Evolutionary conservation across 164 flowering plant species (phyloP), one percentile per base, ranked within the genome.

Genomic region (Vitis labrusca): DNA sequence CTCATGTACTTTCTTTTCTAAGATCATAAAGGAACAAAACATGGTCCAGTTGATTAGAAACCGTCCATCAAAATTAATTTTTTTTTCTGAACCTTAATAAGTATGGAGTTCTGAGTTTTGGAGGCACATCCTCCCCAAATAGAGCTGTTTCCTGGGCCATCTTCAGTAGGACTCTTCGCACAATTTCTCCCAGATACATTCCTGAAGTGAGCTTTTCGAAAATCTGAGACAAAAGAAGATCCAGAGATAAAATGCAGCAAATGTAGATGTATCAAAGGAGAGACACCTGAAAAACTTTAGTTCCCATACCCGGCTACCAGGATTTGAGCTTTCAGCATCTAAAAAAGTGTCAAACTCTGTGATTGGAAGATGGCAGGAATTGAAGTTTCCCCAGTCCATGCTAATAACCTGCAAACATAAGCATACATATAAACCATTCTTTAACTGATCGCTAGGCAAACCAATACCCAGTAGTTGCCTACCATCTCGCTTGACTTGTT

Each of bases 171-270:
- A 85, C 85, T 70, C 81, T 81, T 75, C 91, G 77, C 37, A 87
- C 90, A 66, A 86, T 85, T 60, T 91, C 97, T 64, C 94, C 93
- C 71, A 89, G 67, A 64, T 87, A 84, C 80, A 77, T 82, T 56
- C 91, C 91, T 32, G 93, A 85, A 27, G 84, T 66, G 16, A 89
- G 78, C 85, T 88, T 91, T 30, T 84, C 92, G 73, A 84, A 88
- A 0, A 75, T 83, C 90, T 84, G 81, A 72, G 15, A 63, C 0
- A 68, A 54, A 63, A 50, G 11, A 70, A 10, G 17, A 49, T 53
- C 37, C 16, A 29, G 10, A 48, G 65, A 10, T 8, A 37, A 4
- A 71, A 30, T n/a, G 15, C 59, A 53, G 32, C 11, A 54, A 50
- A 9, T 12, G 23, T 16, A 27, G 23, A 9, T 12, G 23, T 16